Evolutionary conservation across 345 rosid species (phyloP), one percentile per base, ranked within the genome.

Genomic region (Rubroshorea leprosula): DNA sequence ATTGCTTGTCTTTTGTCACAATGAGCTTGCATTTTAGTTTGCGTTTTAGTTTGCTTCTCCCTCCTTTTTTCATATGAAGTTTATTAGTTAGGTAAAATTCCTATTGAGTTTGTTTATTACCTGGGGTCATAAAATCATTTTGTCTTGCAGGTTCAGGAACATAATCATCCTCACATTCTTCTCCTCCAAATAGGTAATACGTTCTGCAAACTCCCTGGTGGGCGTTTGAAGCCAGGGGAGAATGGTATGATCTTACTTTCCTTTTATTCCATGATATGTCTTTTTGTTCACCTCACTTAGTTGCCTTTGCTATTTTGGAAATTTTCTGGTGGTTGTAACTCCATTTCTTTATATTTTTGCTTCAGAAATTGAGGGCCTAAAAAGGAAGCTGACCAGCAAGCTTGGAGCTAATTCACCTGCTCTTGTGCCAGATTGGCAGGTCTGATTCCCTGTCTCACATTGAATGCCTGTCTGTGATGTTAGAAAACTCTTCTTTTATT

Each of bases 141-240:
- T 49, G 58, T 57, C 49, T 57, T 84, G 62, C 79, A 90, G 99
- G 99, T 94, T 51, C 97, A 94, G 67, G 99, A 90, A 67, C 97
- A 94, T 71, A 85, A 83, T 66, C 97, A 87, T 77, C 99, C 97
- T 44, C 96, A 85, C 66, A 90, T 94, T 72, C 95, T 94, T 59
- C 95, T 94, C 44, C 85, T 94, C 66, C 96, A 94, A 77, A 87
- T 87, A 55, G 99, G 99, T 39, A 87, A 85, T 73, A 90, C 97
- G 35, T 90, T 94, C 79, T 87, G 97, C 80, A 94, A 94, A 77
- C 97, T 94, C 75, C 97, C 96, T 21, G 99, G 99, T 58, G 97
- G 97, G 2, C 93, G 97, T 43, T 62, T 94, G 65, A 94, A 83
- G 80, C 95, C 96, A 54, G 97, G 97, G 67, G 99, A 94, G 70